Evolutionary conservation across 2,329 filamentous ascomycete species (phyloP).

Genomic region (Phyllosticta citriasiana): DNA sequence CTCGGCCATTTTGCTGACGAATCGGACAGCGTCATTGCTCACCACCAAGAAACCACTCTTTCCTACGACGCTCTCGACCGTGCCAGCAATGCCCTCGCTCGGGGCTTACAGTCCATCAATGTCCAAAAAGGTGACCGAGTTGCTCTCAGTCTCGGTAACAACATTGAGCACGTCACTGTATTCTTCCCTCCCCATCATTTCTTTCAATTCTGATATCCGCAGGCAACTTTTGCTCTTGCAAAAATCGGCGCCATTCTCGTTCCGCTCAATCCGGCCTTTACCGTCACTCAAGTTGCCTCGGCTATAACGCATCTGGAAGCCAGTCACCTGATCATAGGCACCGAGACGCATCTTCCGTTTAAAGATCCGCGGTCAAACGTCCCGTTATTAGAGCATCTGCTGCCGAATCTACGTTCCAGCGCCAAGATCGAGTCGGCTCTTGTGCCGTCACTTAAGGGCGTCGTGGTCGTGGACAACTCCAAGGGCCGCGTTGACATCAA

Average conservation of each 20-base stretch:
- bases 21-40: slow-evolving; percentile 42
- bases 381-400: slow-evolving; percentile 44
- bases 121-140: slow-evolving; percentile 77
- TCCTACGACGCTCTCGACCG: slow-evolving; percentile 69
- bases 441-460: slow-evolving; percentile 58
- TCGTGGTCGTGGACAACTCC: slow-evolving; percentile 76
- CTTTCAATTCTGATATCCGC: slow-evolving; percentile 15
- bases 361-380: slow-evolving; percentile 52
- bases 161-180: slow-evolving; percentile 69
- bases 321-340: slow-evolving; percentile 69
- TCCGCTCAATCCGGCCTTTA: slow-evolving; percentile 89
- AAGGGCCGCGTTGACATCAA: slow-evolving; percentile 40
- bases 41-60: slow-evolving; percentile 52
- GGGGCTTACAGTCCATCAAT: slow-evolving; percentile 57
- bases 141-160: slow-evolving; percentile 78
- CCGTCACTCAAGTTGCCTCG: slow-evolving; percentile 62
- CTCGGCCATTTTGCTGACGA: slow-evolving; percentile 3
- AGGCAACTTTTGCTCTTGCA: slow-evolving; percentile 72
- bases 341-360: slow-evolving; percentile 71
- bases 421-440: slow-evolving; percentile 40
- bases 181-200: neutral
- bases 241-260: slow-evolving; percentile 91
- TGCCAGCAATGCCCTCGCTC: slow-evolving; percentile 65
- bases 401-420: slow-evolving; percentile 36
- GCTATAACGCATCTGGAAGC: slow-evolving; percentile 68